Percentiles rank a stretch among this genome's conserved stretches.
These are phyloP conservation scores for Rutstroemia sp. DNA, from an alignment of 2,329 filamentous ascomycete species.

Conservation along the genomic window DNA sequence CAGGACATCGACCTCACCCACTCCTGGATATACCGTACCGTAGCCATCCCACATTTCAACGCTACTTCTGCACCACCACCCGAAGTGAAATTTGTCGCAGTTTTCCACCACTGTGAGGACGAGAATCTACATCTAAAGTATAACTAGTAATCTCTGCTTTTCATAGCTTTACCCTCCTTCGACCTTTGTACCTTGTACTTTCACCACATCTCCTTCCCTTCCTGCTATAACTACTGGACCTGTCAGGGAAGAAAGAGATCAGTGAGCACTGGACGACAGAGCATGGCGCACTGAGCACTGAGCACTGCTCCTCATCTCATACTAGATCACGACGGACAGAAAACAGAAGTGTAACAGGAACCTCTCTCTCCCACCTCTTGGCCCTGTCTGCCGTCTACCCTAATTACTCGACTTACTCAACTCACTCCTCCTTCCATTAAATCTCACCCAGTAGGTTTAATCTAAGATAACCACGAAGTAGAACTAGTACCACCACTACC, in stretches of 20 bases:
- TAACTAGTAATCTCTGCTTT: neutral
- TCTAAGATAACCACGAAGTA: no score
- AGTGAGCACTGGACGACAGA: no score
- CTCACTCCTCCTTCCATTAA: neutral
- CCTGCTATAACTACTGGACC: no score
- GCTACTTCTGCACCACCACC: neutral
- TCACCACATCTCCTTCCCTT: no score
- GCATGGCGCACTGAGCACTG: no score
- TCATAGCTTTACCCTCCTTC: no score
- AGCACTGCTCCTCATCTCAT: neutral
- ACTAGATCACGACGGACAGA: neutral
- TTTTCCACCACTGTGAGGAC: neutral
- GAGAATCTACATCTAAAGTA: neutral
- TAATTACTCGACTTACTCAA: neutral
- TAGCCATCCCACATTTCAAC: neutral
- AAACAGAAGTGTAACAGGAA: neutral
- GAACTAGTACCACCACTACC: no score
- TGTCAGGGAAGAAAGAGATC: no score
- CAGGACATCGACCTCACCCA: neutral
- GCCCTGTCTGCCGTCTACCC: neutral
- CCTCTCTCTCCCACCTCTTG: neutral
- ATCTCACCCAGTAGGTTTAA: neutral
- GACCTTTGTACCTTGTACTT: no score
- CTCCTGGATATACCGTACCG: neutral
- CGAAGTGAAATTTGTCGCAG: neutral